Evolutionary conservation across 2,329 filamentous ascomycete species (phyloP).

Genomic region (Colletotrichum sp.): DNA sequence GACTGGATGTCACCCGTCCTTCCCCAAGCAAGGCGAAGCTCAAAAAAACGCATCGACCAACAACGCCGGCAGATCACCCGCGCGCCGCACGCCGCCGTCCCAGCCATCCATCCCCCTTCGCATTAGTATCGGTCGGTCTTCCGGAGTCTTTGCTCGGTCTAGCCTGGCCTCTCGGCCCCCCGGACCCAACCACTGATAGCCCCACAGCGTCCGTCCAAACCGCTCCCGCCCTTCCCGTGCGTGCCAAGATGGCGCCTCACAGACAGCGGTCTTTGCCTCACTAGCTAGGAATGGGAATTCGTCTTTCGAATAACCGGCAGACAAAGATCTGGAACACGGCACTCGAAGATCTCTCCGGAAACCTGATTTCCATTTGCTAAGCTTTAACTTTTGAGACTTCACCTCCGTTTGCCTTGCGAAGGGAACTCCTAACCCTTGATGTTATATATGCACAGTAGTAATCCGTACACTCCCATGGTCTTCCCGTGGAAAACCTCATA

Average conservation of each 20-base stretch:
- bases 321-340: neutral
- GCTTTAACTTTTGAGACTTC: neutral
- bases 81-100: neutral
- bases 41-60: neutral
- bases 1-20: neutral
- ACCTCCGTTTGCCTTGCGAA: neutral
- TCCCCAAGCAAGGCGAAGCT: neutral
- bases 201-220: neutral
- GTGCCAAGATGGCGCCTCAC: neutral
- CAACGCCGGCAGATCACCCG: neutral
- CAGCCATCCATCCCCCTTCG: neutral
- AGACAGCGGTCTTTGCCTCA: neutral
- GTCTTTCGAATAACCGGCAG: neutral
- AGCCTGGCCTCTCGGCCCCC: neutral
- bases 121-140: neutral
- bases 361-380: neutral
- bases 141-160: neutral
- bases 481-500: neutral
- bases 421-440: neutral
- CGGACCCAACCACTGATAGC: neutral
- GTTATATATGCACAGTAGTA: neutral
- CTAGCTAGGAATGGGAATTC: neutral
- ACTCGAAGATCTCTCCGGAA: neutral
- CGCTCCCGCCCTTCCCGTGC: neutral
- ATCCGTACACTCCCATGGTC: slow-evolving; percentile 1